Evolutionary conservation across 2,329 filamentous ascomycete species (phyloP).

Genomic region (Thyridium curvatum): DNA sequence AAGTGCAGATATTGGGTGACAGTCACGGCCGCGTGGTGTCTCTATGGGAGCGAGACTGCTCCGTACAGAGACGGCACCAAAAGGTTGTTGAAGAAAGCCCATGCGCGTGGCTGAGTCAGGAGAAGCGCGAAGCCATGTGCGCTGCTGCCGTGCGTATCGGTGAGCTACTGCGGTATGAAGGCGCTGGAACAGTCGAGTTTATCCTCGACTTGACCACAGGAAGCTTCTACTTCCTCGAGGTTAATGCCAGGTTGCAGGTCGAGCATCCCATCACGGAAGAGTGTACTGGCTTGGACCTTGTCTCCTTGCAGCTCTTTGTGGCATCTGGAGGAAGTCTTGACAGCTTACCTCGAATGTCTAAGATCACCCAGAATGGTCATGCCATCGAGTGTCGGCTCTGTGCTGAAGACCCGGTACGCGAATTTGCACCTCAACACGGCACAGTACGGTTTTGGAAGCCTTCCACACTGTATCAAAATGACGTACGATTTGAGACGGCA

Average conservation of each 20-base stretch:
- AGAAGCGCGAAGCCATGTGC: constrained; percentile 21
- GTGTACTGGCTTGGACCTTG: constrained; percentile 17
- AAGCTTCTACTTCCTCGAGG: constrained; percentile 36
- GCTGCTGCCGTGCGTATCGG: constrained; percentile 22
- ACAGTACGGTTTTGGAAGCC: constrained; percentile 25
- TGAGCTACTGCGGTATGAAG: constrained; percentile 21
- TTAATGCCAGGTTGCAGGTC: constrained; percentile 37
- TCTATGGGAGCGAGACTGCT: constrained; percentile 37
- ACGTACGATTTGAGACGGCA: constrained; percentile 33
- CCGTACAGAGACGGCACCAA: constrained; percentile 36
- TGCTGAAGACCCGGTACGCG: constrained; percentile 30
- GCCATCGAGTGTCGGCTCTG: constrained; percentile 37
- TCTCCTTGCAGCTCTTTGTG: constrained; percentile 24
- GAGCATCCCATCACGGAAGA: constrained; percentile 27
- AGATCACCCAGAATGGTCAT: constrained; percentile 21
- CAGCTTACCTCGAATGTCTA: constrained; percentile 8
- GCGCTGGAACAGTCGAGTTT: constrained; percentile 34
- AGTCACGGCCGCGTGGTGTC: constrained; percentile 25
- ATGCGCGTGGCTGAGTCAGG: constrained; percentile 15
- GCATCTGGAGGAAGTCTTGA: constrained; percentile 20
- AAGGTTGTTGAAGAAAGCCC: constrained; percentile 38
- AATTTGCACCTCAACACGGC: constrained; percentile 29
- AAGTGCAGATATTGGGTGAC: constrained; percentile 38
- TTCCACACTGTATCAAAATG: constrained; percentile 1
- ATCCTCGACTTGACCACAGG: constrained; percentile 22